Base-by-base conservation (phyloP, 1,284 basidiomycete genomes). In the Inonotus hispidus region DNA sequence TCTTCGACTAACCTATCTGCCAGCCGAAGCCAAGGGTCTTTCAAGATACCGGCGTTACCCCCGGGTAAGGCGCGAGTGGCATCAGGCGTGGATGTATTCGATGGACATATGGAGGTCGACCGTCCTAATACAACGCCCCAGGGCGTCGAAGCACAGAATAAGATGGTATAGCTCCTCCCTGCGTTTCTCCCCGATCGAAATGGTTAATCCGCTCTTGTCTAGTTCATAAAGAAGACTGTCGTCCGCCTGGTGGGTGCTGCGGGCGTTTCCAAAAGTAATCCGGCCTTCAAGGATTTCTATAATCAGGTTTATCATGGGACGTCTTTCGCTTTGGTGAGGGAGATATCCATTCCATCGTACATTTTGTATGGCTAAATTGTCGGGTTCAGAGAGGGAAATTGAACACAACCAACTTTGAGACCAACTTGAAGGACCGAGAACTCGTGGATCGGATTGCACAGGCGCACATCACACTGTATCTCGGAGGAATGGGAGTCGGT, bases 271-370 rank as follows among this genome's bases (percentile, higher is more conserved):
- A 87, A 84, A 67, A 71, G 77, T 0, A 81, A 89, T 65, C 68
- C 78, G 0, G 85, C 87, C 47, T 89, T 85, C 70, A 83, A 82
- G 63, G 83, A 85, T 2, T 67, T 84, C 13, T 83, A 77, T 57
- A 76, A 75, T 0, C 77, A 73, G 66, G 75, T 83, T 32, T 81
- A 82, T 61, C 74, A 81, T 25, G 84, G 83, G 2, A 79, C 81
- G 11, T 69, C 71, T 13, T 85, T 82, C 69, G 82, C 84, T 23
- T 66, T 85, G 63, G 83, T 85, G 62, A 64, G 79, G 16, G 49
- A 23, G 45, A n/a, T 35, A 25, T 25, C 1, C 19, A 10, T 45
- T 55, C 19, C 29, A 14, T 27, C 35, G 53, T 46, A 27, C 41
- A 27, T 45, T 16, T 25, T 8, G 16, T 13, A 25, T 27, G 7